Evolutionary conservation across 75 land plant species (phyloP).

Genomic region (Pinus albicaulis): DNA sequence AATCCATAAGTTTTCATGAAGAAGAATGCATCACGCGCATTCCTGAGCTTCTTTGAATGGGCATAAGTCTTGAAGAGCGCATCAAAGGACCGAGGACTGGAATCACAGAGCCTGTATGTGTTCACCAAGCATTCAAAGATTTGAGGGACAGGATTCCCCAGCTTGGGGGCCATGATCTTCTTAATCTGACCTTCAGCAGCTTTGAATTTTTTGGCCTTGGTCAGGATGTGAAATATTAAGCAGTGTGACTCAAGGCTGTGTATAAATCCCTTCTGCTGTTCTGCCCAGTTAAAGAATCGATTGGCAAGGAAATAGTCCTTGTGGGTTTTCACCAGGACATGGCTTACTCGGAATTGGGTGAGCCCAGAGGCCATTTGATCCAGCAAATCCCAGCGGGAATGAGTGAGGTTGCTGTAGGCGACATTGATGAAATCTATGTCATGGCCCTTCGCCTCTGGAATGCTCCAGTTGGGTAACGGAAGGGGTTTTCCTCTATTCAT

Average conservation of each 20-base stretch:
- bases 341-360: slow-evolving; percentile 45
- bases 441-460: slow-evolving; percentile 38
- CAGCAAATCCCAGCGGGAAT: slow-evolving; percentile 48
- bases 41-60: slow-evolving; percentile 45
- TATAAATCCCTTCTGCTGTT: slow-evolving; percentile 11
- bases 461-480: slow-evolving; percentile 21
- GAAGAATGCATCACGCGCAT: slow-evolving; percentile 37
- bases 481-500: too few species aligned
- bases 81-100: slow-evolving; percentile 52
- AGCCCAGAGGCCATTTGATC: slow-evolving; percentile 19
- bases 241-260: slow-evolving; percentile 33
- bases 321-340: slow-evolving; percentile 41
- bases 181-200: slow-evolving; percentile 42
- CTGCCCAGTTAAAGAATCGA: slow-evolving; percentile 48
- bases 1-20: slow-evolving; percentile 64
- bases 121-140: slow-evolving; percentile 39
- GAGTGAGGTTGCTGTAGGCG: slow-evolving; percentile 46
- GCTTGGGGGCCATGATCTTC: slow-evolving; percentile 15
- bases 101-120: slow-evolving; percentile 48
- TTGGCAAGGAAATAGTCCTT: slow-evolving; percentile 47
- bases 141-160: slow-evolving; percentile 17
- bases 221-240: slow-evolving; percentile 53
- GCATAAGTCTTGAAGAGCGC: slow-evolving; percentile 56
- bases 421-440: slow-evolving; percentile 55
- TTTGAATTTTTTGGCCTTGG: slow-evolving; percentile 35